Conservation (phyloP, 352 stramenopile genomes). For the Phytophthora ramorum region DNA sequence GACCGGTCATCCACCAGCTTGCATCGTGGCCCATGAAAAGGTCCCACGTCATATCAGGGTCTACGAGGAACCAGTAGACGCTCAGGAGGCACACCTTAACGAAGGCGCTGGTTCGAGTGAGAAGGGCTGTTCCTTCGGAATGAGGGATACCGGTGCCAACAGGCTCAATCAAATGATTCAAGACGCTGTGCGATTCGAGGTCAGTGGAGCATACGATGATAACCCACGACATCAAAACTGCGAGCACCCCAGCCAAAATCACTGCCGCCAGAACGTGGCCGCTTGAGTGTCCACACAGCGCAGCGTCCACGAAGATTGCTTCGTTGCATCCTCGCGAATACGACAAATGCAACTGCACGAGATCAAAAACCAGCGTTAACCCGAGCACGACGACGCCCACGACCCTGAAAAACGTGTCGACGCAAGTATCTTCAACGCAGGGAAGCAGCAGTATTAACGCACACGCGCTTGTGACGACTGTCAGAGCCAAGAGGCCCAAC, state of each 20-base stretch:
- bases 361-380: background rate
- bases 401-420: background rate
- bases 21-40: background rate
- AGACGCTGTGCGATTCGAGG: background rate
- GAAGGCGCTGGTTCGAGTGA: background rate
- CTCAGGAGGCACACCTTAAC: background rate
- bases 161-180: background rate
- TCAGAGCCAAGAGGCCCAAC: background rate
- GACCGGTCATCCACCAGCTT: background rate
- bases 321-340: background rate
- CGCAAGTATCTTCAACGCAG: background rate
- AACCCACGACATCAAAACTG: background rate
- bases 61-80: constrained; percentile 1
- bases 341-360: background rate
- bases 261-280: background rate
- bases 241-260: background rate
- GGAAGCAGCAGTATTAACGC: background rate
- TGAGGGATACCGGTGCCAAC: background rate
- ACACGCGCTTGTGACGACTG: background rate
- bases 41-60: background rate
- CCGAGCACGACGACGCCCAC: background rate
- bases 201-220: background rate
- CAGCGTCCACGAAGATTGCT: background rate
- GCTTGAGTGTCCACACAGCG: background rate
- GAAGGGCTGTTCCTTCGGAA: background rate